A percentile compares a stretch with the other conserved stretches of the same genome.
Evolutionary conservation across 116 monocot species (phyloP).

Genomic region (Iris pallida): DNA sequence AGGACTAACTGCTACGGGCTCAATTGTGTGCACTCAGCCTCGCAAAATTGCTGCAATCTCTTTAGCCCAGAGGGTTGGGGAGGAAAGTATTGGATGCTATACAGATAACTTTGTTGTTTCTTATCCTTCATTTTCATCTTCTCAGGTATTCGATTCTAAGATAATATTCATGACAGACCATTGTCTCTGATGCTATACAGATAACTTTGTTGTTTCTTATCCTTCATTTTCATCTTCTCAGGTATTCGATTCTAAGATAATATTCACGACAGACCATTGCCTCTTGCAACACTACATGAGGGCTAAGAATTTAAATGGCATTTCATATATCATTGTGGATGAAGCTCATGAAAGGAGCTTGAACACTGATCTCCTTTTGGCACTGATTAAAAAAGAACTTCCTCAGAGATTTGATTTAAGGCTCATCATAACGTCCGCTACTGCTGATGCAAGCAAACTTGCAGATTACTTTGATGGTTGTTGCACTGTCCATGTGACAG

Average conservation of each 20-base stretch:
- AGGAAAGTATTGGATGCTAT: slow-evolving; percentile 78
- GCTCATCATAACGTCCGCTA: slow-evolving; percentile 88
- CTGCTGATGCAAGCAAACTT: slow-evolving; percentile 71
- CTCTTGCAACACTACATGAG: slow-evolving; percentile 70
- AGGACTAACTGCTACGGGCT: slow-evolving; percentile 42
- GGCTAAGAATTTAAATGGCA: slow-evolving; percentile 33
- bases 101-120: slow-evolving; percentile 28
- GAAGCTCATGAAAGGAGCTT: slow-evolving; percentile 97
- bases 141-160: slow-evolving; percentile 36
- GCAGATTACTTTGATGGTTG: slow-evolving; percentile 70
- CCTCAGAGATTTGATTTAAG: slow-evolving; percentile 47
- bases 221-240: slow-evolving; percentile 41
- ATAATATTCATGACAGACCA: slow-evolving; percentile 84
- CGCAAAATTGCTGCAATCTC: slow-evolving; percentile 88
- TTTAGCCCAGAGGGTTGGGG: slow-evolving; percentile 63
- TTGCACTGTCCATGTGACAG: slow-evolving; percentile 42
- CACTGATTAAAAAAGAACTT: slow-evolving; percentile 61
- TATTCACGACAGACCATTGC: slow-evolving; percentile 81
- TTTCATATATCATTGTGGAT: slow-evolving; percentile 75
- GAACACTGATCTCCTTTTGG: slow-evolving; percentile 73
- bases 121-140: slow-evolving; percentile 41
- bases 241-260: slow-evolving; percentile 40
- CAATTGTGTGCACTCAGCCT: slow-evolving; percentile 90
- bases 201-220: slow-evolving; percentile 18
- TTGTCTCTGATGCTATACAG: slow-evolving; percentile 45